Evolutionary conservation across 176 grass and related monocot genomes (phyloP).

Genomic region (Musa beccarii): DNA sequence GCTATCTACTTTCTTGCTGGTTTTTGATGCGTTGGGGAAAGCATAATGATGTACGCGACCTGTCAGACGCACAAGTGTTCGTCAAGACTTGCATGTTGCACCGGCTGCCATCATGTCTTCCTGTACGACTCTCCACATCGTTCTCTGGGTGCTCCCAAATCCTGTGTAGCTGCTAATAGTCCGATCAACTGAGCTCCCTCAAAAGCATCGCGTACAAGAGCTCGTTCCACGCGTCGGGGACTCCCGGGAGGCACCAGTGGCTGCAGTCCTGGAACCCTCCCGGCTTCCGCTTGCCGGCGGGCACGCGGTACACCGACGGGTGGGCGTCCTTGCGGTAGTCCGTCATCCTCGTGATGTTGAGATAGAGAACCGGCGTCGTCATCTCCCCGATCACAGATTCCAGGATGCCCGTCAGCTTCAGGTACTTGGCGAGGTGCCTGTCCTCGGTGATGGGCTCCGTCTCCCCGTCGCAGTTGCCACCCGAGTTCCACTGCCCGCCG

Average conservation of each 20-base stretch:
- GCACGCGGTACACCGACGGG: slow-evolving; percentile 67
- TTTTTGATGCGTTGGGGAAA: no score
- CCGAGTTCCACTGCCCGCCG: slow-evolving; percentile 91
- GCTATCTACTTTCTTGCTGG: no score
- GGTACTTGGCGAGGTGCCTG: slow-evolving; percentile 47
- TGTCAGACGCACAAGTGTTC: no score
- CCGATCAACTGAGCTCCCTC: not conserved
- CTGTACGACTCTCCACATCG: no score
- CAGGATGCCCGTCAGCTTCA: slow-evolving; percentile 48
- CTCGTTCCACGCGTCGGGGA: slow-evolving; percentile 94
- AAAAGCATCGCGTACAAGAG: slow-evolving; percentile 74
- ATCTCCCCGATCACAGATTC: slow-evolving; percentile 73
- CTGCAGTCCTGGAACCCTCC: slow-evolving; percentile 74
- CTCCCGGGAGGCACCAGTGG: slow-evolving; percentile 95
- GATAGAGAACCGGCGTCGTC: slow-evolving; percentile 57
- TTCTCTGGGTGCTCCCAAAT: no score
- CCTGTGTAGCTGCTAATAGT: no score
- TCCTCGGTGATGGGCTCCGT: slow-evolving; percentile 67
- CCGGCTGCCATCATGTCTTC: no score
- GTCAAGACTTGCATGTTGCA: no score
- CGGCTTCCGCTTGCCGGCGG: slow-evolving; percentile 32
- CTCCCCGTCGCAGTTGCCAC: slow-evolving; percentile 78
- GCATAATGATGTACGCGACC: no score
- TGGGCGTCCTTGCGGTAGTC: slow-evolving; percentile 96
- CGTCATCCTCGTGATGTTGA: slow-evolving; percentile 92